phyloP scores from a whole-genome alignment of 176 grass and related monocot species.

The Tillandsia fasciculata region DNA sequence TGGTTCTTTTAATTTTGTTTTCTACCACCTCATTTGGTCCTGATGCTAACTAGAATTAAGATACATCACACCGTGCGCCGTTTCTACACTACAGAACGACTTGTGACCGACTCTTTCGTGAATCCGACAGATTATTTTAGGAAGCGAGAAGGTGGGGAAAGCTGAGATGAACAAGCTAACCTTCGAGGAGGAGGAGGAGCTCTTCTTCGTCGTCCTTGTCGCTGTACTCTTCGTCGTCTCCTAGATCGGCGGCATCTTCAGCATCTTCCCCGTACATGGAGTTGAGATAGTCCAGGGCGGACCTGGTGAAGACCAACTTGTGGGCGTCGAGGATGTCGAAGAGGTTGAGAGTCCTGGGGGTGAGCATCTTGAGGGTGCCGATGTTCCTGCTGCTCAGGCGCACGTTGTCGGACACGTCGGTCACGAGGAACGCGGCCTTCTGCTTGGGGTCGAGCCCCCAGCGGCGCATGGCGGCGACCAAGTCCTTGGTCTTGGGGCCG shows the following conservation, averaged over 20 bases:
- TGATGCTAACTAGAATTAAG: too few species aligned
- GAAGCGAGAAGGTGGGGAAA: background rate
- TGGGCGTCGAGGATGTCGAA: slow-evolving; percentile 72
- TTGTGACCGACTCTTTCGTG: background rate
- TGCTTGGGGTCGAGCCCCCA: slow-evolving; percentile 87
- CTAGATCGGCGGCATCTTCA: background rate
- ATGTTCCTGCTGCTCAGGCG: slow-evolving; percentile 84
- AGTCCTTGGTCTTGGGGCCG: slow-evolving; percentile 63
- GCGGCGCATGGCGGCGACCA: slow-evolving; percentile 62
- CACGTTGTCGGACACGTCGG: slow-evolving; percentile 58
- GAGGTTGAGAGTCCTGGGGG: slow-evolving; percentile 84
- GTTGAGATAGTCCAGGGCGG: slow-evolving; percentile 72
- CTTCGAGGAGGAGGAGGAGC: background rate
- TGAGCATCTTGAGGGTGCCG: slow-evolving; percentile 85
- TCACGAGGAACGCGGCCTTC: slow-evolving; percentile 74
- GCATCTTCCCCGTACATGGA: slow-evolving; percentile 52
- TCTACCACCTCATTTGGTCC: too few species aligned
- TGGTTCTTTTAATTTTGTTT: too few species aligned
- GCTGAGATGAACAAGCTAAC: background rate
- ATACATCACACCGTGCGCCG: background rate
- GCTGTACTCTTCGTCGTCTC: slow-evolving; percentile 28
- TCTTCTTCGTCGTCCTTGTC: slow-evolving; percentile 26
- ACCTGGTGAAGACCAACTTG: slow-evolving; percentile 69
- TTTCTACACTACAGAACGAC: background rate
- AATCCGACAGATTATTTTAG: background rate